These are phyloP conservation scores for Fusarium pseudonygamai DNA, from an alignment of 2,329 filamentous ascomycete genomes.

Conservation along the genomic window DNA sequence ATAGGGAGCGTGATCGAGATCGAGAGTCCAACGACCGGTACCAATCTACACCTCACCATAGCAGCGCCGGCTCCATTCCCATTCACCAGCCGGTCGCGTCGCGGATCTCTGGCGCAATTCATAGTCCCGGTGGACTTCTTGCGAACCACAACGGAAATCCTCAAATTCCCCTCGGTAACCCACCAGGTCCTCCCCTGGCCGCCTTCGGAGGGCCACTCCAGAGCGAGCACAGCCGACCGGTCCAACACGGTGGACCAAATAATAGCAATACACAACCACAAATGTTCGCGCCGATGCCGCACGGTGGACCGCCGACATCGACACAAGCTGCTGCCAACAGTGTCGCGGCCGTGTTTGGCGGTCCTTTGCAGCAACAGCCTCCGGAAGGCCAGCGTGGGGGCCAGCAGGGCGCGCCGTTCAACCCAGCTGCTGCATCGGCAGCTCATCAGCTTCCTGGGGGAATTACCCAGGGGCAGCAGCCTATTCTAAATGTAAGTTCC, in stretches of 20 bases:
- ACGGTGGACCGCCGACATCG: conserved; percentile 60
- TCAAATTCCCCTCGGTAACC: conserved; percentile 61
- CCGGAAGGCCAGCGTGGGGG: conserved; percentile 70
- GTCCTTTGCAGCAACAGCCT: conserved; percentile 71
- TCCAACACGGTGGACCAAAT: conserved; percentile 62
- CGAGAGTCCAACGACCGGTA: conserved; percentile 74
- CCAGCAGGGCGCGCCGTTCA: conserved; percentile 53
- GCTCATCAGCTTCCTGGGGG: conserved; percentile 52
- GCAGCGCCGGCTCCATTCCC: conserved; percentile 85
- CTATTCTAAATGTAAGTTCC: conserved; percentile 62
- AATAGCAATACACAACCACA: conserved; percentile 60
- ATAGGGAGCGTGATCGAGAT: conserved; percentile 63
- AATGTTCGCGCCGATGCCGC: conserved; percentile 65
- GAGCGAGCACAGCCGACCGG: conserved; percentile 60
- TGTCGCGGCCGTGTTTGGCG: conserved; percentile 73
- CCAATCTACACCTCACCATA: conserved; percentile 79
- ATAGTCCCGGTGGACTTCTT: conserved; percentile 90
- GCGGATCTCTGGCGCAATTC: conserved; percentile 81
- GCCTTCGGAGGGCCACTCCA: conserved; percentile 66
- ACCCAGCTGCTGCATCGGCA: conserved; percentile 55
- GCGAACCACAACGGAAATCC: conserved; percentile 74
- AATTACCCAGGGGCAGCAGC: conserved; percentile 55
- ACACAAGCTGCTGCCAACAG: conserved; percentile 68
- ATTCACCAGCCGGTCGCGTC: conserved; percentile 95
- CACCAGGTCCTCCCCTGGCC: conserved; percentile 58